Percentiles rank a stretch among this genome's conserved stretches.
Conservation (phyloP, 2,329 filamentous ascomycete genomes). For the Penicillium hesseltinei region DNA sequence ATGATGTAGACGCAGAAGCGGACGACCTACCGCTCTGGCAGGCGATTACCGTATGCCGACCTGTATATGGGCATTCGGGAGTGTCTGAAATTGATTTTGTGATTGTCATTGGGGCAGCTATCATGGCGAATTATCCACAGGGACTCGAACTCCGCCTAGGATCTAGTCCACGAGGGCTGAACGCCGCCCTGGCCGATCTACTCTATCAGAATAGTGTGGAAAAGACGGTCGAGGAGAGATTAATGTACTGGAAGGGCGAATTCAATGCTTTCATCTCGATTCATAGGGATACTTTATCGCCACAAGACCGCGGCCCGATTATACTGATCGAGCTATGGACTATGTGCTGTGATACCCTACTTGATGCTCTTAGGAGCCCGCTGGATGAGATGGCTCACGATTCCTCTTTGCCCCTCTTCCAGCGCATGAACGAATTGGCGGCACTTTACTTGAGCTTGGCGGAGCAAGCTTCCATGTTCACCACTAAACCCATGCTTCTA, state of each 20-base stretch:
- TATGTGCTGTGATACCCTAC: not conserved
- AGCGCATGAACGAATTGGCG: not conserved
- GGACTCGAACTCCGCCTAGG: not conserved
- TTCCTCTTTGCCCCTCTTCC: not conserved
- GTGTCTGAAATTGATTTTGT: not conserved
- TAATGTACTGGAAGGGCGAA: not conserved
- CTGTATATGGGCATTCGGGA: not conserved
- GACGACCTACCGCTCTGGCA: not conserved
- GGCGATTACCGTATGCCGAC: not conserved
- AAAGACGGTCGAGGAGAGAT: not conserved
- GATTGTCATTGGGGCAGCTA: not conserved
- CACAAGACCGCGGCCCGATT: not conserved
- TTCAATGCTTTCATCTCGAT: not conserved
- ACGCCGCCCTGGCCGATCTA: not conserved
- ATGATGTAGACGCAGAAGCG: not conserved
- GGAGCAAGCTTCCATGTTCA: not conserved
- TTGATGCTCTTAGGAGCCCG: not conserved
- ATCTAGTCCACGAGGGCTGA: not conserved
- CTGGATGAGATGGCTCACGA: conserved; percentile 1
- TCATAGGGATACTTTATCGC: not conserved
- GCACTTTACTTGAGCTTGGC: not conserved
- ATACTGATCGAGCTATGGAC: conserved; percentile 1
- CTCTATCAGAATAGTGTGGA: not conserved
- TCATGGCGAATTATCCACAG: not conserved
- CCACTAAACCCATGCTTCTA: not conserved